Conservation (phyloP, 2,329 filamentous ascomycete genomes). For the Geosmithia morbida region DNA sequence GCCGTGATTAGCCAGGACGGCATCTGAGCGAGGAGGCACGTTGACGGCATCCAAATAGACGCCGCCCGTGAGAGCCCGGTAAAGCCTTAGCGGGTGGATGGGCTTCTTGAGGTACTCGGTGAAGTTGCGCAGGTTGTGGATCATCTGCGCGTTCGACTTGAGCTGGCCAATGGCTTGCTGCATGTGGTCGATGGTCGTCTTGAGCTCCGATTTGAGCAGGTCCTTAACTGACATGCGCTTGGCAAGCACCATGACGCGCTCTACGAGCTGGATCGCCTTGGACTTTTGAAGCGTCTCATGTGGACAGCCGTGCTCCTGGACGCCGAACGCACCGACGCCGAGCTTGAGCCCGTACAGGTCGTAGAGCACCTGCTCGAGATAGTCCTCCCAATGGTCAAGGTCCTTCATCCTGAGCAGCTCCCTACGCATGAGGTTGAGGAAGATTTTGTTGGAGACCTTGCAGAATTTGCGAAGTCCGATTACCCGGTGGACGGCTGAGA, state of each 20-base stretch:
- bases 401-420: slow-evolving; percentile 67
- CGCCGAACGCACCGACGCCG: slow-evolving; percentile 48
- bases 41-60: slow-evolving; percentile 59
- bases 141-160: slow-evolving; percentile 65
- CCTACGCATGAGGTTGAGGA: slow-evolving; percentile 76
- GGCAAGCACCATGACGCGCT: slow-evolving; percentile 70
- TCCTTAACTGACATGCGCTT: slow-evolving; percentile 82
- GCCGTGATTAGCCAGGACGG: slow-evolving; percentile 60
- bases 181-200: slow-evolving; percentile 82
- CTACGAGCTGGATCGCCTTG: slow-evolving; percentile 68
- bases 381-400: slow-evolving; percentile 71
- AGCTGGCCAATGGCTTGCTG: slow-evolving; percentile 71
- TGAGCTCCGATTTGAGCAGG: slow-evolving; percentile 79
- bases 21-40: slow-evolving; percentile 41
- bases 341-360: slow-evolving; percentile 74
- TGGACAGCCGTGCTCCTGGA: slow-evolving; percentile 68
- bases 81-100: slow-evolving; percentile 69
- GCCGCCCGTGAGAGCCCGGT: slow-evolving; percentile 65
- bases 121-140: slow-evolving; percentile 77
- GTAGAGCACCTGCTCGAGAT: slow-evolving; percentile 72
- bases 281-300: slow-evolving; percentile 65
- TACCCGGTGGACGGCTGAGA: slow-evolving; percentile 71
- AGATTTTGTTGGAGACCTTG: slow-evolving; percentile 71
- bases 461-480: slow-evolving; percentile 76
- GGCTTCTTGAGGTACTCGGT: slow-evolving; percentile 69